phyloP scores from a whole-genome alignment of 2,329 filamentous ascomycete genomes.

The Botrytis squamosa region DNA sequence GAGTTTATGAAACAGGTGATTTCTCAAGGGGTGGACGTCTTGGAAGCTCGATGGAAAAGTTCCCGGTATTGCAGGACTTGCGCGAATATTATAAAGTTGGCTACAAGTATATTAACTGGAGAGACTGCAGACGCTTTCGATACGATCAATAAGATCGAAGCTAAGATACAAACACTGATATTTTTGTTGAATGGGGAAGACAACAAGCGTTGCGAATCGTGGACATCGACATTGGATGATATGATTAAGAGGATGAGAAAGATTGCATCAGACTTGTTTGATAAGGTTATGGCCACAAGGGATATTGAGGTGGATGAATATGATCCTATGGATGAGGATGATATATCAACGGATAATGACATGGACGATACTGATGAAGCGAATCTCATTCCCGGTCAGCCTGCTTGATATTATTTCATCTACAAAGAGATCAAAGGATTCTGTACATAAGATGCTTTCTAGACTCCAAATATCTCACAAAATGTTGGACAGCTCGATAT shows the following conservation, averaged over 20 bases:
- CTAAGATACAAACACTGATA: not conserved
- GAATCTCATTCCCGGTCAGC: not conserved
- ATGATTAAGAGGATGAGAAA: not conserved
- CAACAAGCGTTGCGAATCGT: not conserved
- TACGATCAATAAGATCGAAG: not conserved
- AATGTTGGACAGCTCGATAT: not conserved
- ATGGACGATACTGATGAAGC: not conserved
- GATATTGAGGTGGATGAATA: not conserved
- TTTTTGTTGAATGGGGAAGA: not conserved
- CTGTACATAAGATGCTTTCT: not conserved
- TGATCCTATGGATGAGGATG: not conserved
- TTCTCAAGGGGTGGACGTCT: not conserved
- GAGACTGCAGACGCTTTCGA: not conserved
- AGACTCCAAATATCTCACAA: not conserved
- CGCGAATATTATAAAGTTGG: not conserved
- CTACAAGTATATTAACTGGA: not conserved
- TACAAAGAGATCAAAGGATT: not conserved
- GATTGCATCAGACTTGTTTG: not conserved
- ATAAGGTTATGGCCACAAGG: no score
- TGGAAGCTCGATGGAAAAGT: not conserved
- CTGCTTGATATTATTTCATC: not conserved
- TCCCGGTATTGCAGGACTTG: not conserved
- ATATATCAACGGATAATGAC: not conserved
- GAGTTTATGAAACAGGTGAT: not conserved
- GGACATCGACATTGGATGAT: not conserved